Percentiles rank a stretch among this genome's conserved stretches.
phyloP scores from a whole-genome alignment of 441 rosid species.

The Gossypium lobatum region DNA sequence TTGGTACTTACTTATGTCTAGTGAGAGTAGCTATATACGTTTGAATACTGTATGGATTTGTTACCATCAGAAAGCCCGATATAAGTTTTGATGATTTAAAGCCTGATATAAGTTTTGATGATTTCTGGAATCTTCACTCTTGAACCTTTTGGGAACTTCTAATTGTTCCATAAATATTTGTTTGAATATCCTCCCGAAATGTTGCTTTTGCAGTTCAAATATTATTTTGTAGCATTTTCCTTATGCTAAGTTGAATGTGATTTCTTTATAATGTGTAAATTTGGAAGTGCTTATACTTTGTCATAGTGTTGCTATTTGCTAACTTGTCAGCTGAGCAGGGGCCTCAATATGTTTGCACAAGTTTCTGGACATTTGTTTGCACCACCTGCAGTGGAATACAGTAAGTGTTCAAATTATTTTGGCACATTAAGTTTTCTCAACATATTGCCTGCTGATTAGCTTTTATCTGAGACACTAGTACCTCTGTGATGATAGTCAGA shows the following conservation, averaged over 20 bases:
- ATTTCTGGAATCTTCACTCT: not conserved
- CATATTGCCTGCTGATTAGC: conserved; percentile 9
- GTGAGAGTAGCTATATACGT: not conserved
- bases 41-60: not conserved
- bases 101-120: not conserved
- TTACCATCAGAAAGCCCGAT: not conserved
- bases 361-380: conserved; percentile 95
- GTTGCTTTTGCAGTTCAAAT: not conserved
- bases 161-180: not conserved
- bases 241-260: not conserved
- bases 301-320: conserved; percentile 9
- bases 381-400: conserved; percentile 96
- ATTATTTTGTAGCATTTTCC: not conserved
- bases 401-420: conserved; percentile 38
- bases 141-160: not conserved
- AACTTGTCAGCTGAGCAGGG: conserved; percentile 53
- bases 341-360: conserved; percentile 94
- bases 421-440: not conserved
- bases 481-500: conserved; percentile 4
- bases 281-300: conserved; percentile 4
- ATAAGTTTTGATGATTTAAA: not conserved
- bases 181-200: not conserved
- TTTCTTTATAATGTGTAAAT: not conserved
- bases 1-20: not conserved
- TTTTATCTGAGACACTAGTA: conserved; percentile 7